These are phyloP conservation scores for Clonostachys byssicola DNA, from an alignment of 2,329 filamentous ascomycete species.

Conservation along the genomic window DNA sequence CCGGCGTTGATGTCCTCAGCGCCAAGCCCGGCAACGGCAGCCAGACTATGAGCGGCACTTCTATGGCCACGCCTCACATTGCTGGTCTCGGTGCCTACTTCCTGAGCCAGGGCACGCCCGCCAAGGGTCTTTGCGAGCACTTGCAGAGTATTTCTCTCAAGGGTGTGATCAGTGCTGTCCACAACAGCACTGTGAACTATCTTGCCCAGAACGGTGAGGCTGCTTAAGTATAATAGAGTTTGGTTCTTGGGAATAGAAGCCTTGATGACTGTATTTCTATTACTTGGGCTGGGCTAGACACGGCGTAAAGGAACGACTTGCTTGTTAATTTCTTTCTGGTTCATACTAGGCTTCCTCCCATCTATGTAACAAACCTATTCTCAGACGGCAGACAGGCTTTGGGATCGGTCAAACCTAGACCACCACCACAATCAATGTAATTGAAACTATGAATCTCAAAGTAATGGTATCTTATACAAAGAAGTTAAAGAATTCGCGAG, in stretches of 20 bases:
- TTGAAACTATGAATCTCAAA: too few relatives aligned
- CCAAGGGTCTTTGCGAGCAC: constrained; percentile 29
- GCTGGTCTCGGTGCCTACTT: constrained; percentile 59
- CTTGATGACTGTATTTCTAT: too few relatives aligned
- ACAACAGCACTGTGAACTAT: constrained; percentile 22
- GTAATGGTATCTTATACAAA: too few relatives aligned
- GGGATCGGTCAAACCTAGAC: too few relatives aligned
- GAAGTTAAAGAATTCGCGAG: too few relatives aligned
- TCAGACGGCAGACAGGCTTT: too few relatives aligned
- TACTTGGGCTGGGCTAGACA: too few relatives aligned
- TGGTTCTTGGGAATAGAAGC: neutral
- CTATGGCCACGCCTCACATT: constrained; percentile 61
- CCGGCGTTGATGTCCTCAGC: constrained; percentile 40
- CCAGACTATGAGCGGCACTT: constrained; percentile 40
- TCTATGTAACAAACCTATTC: too few relatives aligned
- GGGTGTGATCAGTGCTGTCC: constrained; percentile 25
- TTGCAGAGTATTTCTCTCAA: constrained; percentile 32
- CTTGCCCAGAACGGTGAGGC: constrained; percentile 22
- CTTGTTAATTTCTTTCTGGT: too few relatives aligned
- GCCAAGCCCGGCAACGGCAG: constrained; percentile 36
- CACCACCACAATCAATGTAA: too few relatives aligned
- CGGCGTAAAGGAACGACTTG: too few relatives aligned
- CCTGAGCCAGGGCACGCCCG: constrained; percentile 39
- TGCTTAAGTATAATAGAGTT: neutral
- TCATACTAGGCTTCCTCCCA: too few relatives aligned